Conservation (phyloP, 345 rosid species). For the Syzygium oleosum region DNA sequence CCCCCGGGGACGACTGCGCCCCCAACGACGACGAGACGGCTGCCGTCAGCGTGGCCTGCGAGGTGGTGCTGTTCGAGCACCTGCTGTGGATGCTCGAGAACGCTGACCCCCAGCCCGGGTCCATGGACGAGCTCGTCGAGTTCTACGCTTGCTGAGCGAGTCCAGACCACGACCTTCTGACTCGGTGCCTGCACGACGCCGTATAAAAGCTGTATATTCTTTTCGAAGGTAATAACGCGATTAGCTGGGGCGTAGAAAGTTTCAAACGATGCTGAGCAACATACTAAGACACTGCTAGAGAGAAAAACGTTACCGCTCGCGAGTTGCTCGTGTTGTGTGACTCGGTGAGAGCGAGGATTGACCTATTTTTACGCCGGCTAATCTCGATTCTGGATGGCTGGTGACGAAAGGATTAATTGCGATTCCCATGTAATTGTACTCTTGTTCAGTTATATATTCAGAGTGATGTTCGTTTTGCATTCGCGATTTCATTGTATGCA, state of each 20-base stretch:
- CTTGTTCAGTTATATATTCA: not conserved
- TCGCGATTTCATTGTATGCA: rapidly evolving
- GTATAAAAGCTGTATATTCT: not conserved
- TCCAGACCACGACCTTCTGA: not conserved
- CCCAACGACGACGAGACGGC: not conserved
- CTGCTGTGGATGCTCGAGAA: constrained; percentile 93
- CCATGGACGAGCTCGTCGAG: constrained; percentile 70
- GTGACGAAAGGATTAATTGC: no score
- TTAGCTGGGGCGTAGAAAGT: not conserved
- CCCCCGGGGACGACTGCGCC: constrained; percentile 2
- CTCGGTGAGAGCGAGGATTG: not conserved
- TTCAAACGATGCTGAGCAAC: not conserved
- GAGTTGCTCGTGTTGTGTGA: not conserved
- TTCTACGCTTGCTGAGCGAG: constrained; percentile 61
- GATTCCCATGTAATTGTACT: not conserved
- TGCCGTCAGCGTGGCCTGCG: constrained; percentile 55
- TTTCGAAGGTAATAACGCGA: not conserved
- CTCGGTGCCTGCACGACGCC: not conserved
- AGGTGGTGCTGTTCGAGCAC: constrained; percentile 94
- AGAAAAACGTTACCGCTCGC: not conserved
- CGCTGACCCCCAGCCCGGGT: constrained; percentile 64
- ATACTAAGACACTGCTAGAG: not conserved
- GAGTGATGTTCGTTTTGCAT: not conserved
- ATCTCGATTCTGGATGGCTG: not conserved
- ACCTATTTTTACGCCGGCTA: not conserved